Percentiles rank a stretch among this genome's conserved stretches.
These are phyloP conservation scores for Phaffomyces opuntiae DNA, from an alignment of 805 yeast genomes.

Conservation along the genomic window DNA sequence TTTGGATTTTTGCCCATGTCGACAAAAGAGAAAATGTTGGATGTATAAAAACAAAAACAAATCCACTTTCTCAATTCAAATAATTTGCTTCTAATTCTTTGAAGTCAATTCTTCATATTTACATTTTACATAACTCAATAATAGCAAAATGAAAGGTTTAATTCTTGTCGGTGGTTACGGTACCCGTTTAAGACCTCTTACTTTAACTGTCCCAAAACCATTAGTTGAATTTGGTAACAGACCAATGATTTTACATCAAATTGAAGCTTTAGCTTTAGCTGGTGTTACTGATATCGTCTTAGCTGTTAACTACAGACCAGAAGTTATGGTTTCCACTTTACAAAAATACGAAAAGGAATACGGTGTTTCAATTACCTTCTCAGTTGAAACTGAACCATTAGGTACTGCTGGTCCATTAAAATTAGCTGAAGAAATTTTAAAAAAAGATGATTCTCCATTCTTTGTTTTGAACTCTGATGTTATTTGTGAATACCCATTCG, in stretches of 20 bases:
- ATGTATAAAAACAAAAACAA: conserved; percentile 6
- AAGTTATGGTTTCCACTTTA: conserved; percentile 94
- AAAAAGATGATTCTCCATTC: conserved; percentile 93
- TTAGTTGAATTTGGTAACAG: conserved; percentile 97
- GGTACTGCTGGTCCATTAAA: conserved; percentile 99
- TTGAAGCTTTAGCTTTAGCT: conserved; percentile 95
- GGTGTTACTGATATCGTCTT: conserved; percentile 98
- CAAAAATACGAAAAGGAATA: conserved; percentile 91
- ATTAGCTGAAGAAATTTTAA: conserved; percentile 89
- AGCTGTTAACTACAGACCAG: conserved; percentile 99
- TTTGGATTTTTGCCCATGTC: conserved; percentile 1
- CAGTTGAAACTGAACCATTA: conserved; percentile 98
- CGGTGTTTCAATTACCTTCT: conserved; percentile 92
- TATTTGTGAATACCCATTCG: conserved; percentile 97
- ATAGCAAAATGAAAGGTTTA: conserved; percentile 78
- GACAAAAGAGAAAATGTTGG: neutral
- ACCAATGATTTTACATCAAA: conserved; percentile 98
- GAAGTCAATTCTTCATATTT: conserved; percentile 7
- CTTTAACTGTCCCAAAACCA: conserved; percentile 92
- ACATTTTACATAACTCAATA: conserved; percentile 7
- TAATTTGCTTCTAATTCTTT: neutral
- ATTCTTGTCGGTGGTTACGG: conserved; percentile 99
- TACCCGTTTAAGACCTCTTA: conserved; percentile 98
- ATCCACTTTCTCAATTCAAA: conserved; percentile 1
- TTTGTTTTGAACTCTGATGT: conserved; percentile 98